Evolutionary conservation across 805 yeast species (phyloP).

Genomic region (Wickerhamomyces subpelliculosus): DNA sequence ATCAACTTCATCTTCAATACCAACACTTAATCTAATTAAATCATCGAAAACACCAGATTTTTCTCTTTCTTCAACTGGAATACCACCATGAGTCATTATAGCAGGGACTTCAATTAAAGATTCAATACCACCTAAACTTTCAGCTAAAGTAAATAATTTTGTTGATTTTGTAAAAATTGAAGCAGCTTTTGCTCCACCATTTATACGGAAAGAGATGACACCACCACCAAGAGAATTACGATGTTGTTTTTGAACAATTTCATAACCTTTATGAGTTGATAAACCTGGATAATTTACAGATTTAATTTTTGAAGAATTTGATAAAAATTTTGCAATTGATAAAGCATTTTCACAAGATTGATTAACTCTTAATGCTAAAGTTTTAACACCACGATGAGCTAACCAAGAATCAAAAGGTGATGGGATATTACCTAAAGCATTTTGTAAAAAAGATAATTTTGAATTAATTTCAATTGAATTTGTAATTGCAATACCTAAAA

Average conservation of each 20-base stretch:
- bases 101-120: conserved; percentile 85
- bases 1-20: conserved; percentile 80
- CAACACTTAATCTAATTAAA: conserved; percentile 76
- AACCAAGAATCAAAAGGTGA: conserved; percentile 90
- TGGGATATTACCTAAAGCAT: conserved; percentile 84
- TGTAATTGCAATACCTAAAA: conserved; percentile 76
- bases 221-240: conserved; percentile 87
- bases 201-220: conserved; percentile 81
- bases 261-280: conserved; percentile 53
- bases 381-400: conserved; percentile 87
- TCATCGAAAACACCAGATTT: conserved; percentile 76
- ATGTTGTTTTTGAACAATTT: conserved; percentile 66
- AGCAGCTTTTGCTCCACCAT: conserved; percentile 77
- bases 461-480: conserved; percentile 55
- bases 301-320: conserved; percentile 41
- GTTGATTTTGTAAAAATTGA: conserved; percentile 66
- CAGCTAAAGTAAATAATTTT: conserved; percentile 77
- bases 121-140: conserved; percentile 87
- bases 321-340: conserved; percentile 61
- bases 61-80: conserved; percentile 72
- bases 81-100: conserved; percentile 88
- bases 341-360: conserved; percentile 63
- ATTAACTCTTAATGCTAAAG: conserved; percentile 72
- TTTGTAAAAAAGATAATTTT: conserved; percentile 69
- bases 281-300: conserved; percentile 84